Evolutionary conservation across 768 basidiomycete species (phyloP).

Genomic region (Termitomyces sp.): DNA sequence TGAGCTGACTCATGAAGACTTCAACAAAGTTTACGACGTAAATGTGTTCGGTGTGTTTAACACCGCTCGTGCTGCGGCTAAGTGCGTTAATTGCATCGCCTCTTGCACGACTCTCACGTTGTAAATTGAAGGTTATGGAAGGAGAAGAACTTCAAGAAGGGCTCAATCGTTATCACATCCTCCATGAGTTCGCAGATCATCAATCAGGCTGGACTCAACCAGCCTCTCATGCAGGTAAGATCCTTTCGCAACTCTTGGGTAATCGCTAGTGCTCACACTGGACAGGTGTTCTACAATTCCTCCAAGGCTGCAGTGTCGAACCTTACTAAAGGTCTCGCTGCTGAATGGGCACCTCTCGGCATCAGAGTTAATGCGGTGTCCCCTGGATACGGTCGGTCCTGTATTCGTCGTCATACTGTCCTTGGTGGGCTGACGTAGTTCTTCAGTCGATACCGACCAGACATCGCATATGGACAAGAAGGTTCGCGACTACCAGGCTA

Average conservation of each 20-base stretch:
- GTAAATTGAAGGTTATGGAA: constrained; percentile 36
- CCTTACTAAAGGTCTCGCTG: constrained; percentile 50
- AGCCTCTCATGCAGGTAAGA: constrained; percentile 46
- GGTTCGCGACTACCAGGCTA: constrained; percentile 42
- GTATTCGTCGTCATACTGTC: neutral
- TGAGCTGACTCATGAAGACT: constrained; percentile 51
- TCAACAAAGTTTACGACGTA: constrained; percentile 44
- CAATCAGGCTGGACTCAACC: constrained; percentile 39
- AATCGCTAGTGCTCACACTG: neutral
- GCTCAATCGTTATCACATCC: constrained; percentile 59
- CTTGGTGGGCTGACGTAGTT: neutral
- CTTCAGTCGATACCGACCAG: constrained; percentile 53
- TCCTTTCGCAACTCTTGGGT: too few relatives aligned
- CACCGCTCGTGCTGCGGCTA: constrained; percentile 50
- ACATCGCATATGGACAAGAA: constrained; percentile 45
- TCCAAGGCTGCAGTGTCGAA: constrained; percentile 63
- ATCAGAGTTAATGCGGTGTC: constrained; percentile 60
- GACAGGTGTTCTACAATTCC: constrained; percentile 51
- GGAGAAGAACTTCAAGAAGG: constrained; percentile 23
- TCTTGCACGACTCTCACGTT: neutral
- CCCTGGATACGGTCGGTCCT: constrained; percentile 50
- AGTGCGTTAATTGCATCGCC: constrained; percentile 24
- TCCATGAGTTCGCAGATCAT: constrained; percentile 68
- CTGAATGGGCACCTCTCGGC: constrained; percentile 49
- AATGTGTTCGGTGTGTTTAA: constrained; percentile 70